These are phyloP conservation scores for Ramalina intermedia DNA, from an alignment of 495 filamentous ascomycete species.

Conservation along the genomic window DNA sequence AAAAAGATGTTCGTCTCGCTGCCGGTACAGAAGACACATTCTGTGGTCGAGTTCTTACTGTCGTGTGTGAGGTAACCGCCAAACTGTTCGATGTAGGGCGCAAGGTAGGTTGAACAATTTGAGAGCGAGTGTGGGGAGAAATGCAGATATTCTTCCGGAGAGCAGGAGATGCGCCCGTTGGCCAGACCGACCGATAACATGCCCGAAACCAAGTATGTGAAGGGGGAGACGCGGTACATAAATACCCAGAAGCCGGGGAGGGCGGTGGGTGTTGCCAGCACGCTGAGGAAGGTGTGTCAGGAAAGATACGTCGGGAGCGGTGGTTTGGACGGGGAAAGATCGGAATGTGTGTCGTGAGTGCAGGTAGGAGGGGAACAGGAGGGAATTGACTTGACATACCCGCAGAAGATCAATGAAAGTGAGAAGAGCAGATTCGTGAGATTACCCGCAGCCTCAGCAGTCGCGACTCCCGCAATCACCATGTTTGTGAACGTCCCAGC, in stretches of 20 bases:
- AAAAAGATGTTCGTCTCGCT: slow-evolving; percentile 46
- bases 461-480: slow-evolving; percentile 51
- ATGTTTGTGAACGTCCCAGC: slow-evolving; percentile 39
- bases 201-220: slow-evolving; percentile 67
- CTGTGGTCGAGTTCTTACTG: slow-evolving; percentile 37
- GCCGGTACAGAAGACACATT: slow-evolving; percentile 44
- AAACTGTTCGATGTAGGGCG: slow-evolving; percentile 28
- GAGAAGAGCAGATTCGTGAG: slow-evolving; percentile 52
- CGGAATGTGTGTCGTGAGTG: background rate
- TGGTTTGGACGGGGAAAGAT: background rate
- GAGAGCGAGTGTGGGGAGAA: slow-evolving; percentile 37
- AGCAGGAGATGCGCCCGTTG: slow-evolving; percentile 38
- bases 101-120: slow-evolving; percentile 38
- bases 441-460: slow-evolving; percentile 49
- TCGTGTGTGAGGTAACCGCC: slow-evolving; percentile 37
- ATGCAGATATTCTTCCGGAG: slow-evolving; percentile 38
- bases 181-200: slow-evolving; percentile 50
- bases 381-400: slow-evolving; percentile 33
- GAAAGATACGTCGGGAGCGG: too few relatives aligned
- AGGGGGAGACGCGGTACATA: slow-evolving; percentile 73
- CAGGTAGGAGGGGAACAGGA: slow-evolving; percentile 45
- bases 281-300: slow-evolving; percentile 28
- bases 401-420: slow-evolving; percentile 54
- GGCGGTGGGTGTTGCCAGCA: slow-evolving; percentile 57
- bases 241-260: slow-evolving; percentile 72